Conservation (phyloP, 495 filamentous ascomycete species). For the Tuber microsphaerosporum region DNA sequence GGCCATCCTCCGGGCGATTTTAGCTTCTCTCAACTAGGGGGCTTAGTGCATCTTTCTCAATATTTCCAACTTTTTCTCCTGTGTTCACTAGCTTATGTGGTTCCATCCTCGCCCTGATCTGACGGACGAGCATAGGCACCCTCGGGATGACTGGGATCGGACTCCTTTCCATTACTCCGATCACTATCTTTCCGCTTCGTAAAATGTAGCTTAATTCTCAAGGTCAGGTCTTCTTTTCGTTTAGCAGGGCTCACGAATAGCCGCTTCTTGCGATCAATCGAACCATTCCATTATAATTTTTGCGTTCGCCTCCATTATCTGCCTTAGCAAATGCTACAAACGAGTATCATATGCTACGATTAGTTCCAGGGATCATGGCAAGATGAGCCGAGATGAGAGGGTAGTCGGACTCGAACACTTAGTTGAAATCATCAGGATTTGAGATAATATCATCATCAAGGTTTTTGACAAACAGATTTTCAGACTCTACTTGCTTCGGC, state of each 20-base stretch:
- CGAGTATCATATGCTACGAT: constrained; percentile 93
- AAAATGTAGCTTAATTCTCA: constrained; percentile 30
- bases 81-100: not conserved
- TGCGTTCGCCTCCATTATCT: constrained; percentile 75
- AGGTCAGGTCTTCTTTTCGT: constrained; percentile 40
- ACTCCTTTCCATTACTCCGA: not conserved
- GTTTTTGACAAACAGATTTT: constrained; percentile 99
- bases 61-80: not conserved
- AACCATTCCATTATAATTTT: constrained; percentile 83
- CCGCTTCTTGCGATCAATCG: constrained; percentile 37
- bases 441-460: constrained; percentile 46
- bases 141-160: not conserved
- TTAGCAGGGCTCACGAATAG: constrained; percentile 40
- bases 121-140: not conserved
- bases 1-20: not conserved
- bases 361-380: constrained; percentile 70
- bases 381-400: constrained; percentile 94
- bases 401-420: constrained; percentile 79
- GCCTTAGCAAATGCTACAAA: constrained; percentile 95
- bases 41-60: not conserved
- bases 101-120: not conserved
- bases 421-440: constrained; percentile 48
- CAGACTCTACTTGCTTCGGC: constrained; percentile 35
- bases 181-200: not conserved
- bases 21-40: not conserved